These are phyloP conservation scores for Coccinonectria pachysandricola DNA, from an alignment of 2,329 filamentous ascomycete genomes.

Conservation along the genomic window DNA sequence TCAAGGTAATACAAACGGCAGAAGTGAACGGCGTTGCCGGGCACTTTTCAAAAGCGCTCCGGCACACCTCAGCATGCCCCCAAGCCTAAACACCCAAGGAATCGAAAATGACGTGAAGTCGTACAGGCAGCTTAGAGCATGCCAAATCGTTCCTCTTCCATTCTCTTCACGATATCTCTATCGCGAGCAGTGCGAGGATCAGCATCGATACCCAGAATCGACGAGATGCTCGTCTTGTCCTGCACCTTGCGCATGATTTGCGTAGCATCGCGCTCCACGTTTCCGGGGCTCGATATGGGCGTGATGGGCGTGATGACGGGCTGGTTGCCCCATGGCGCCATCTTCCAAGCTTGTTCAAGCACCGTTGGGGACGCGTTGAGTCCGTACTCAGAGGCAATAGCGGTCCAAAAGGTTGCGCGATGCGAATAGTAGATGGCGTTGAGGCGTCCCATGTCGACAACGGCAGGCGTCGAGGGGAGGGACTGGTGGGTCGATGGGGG, in stretches of 20 bases:
- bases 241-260: constrained; percentile 28
- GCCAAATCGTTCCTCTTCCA: constrained; percentile 40
- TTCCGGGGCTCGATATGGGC: constrained; percentile 40
- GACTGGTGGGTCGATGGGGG: constrained; percentile 19
- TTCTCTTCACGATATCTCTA: constrained; percentile 44
- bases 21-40: too few species aligned
- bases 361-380: constrained; percentile 48
- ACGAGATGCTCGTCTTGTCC: constrained; percentile 52
- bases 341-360: constrained; percentile 62
- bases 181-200: constrained; percentile 47
- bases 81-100: too few species aligned
- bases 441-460: constrained; percentile 56
- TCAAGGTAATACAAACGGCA: too few species aligned
- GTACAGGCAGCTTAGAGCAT: constrained; percentile 22
- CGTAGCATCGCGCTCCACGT: constrained; percentile 32
- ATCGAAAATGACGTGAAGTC: too few species aligned
- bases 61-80: too few species aligned
- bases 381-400: constrained; percentile 63
- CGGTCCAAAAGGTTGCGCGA: constrained; percentile 61
- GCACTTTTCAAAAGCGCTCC: too few species aligned
- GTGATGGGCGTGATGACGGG: constrained; percentile 38
- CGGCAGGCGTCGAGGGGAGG: constrained; percentile 28
- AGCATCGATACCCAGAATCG: constrained; percentile 50
- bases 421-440: constrained; percentile 60
- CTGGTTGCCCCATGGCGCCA: constrained; percentile 32